A percentile compares a stretch with the other conserved stretches of the same genome.
Conservation (phyloP, 2,329 filamentous ascomycete species). For the Alternaria dauci region DNA sequence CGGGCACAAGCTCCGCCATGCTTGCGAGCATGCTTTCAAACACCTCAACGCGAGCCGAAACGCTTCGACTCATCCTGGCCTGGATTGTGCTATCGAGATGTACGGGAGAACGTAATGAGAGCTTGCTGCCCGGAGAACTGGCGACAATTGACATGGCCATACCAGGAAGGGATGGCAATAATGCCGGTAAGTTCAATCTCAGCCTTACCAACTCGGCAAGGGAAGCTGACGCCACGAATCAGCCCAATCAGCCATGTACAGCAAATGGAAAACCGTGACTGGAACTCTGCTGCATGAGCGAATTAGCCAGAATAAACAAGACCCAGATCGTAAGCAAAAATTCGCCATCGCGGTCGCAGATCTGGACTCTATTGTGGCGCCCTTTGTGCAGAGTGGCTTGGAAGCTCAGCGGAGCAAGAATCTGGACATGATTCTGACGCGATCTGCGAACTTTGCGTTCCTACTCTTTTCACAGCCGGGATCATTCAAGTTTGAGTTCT, state of each 20-base stretch:
- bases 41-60: constrained; percentile 18
- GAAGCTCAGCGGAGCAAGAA: constrained; percentile 33
- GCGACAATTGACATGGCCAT: neutral
- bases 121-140: constrained; percentile 28
- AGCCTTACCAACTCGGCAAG: neutral
- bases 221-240: neutral
- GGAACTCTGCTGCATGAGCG: constrained; percentile 27
- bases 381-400: constrained; percentile 30
- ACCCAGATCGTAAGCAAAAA: constrained; percentile 3
- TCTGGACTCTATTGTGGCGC: constrained; percentile 33
- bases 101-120: constrained; percentile 16
- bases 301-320: constrained; percentile 12
- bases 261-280: constrained; percentile 39
- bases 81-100: constrained; percentile 29
- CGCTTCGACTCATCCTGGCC: constrained; percentile 27
- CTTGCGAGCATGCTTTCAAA: constrained; percentile 14
- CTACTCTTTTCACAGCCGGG: constrained; percentile 39
- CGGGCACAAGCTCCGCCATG: constrained; percentile 12
- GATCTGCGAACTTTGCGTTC: constrained; percentile 38
- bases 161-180: neutral
- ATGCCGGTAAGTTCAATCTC: neutral
- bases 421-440: constrained; percentile 42
- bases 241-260: constrained; percentile 28
- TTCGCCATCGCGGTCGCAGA: constrained; percentile 21
- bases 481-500: constrained; percentile 40